Base-by-base conservation (phyloP, 768 basidiomycete genomes). In the Mycena rosella region DNA sequence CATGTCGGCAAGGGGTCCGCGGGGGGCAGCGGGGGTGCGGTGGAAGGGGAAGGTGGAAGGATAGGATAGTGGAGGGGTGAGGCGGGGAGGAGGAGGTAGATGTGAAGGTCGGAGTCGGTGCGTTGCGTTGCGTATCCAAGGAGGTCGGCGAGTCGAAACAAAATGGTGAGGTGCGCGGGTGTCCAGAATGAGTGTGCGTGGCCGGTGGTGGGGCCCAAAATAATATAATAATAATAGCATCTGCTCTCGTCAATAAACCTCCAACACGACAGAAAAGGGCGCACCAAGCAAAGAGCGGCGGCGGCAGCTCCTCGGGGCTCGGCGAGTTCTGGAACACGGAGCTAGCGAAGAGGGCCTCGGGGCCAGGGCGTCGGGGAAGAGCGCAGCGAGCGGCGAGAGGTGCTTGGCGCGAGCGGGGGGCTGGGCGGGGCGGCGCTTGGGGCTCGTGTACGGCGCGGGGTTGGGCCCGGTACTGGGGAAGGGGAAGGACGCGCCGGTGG, bases 321-420 rank as follows among this genome's bases (percentile, higher is more conserved):
- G 93, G 93, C 65, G 91, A 93, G 83, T 93, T 94, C 85, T 94
- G 93, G 88, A 93, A 94, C 74, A 85, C 82, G 34, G 92, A 93
- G 74, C 91, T 93, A 71, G 93, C 92, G 78, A 92, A 94, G 57
- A 79, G 75, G 76, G 79, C 65, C 77, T 72, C n/a, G n/a, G n/a
- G n/a, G n/a, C n/a, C n/a, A n/a, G n/a, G n/a, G n/a, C n/a, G n/a
- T n/a, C 14, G 34, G 53, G 14, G 34, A 32, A 32, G 34, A 40
- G 30, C 34, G 11, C 3, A 3, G 54, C 32, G 42, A 93, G 76
- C 53, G 73, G 63, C 26, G 90, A 92, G 10, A 92, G 91, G 8
- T 74, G 71, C 59, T 75, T 76, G 73, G 75, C 75, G 59, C 79
- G 80, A n/a, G n/a, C n/a, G n/a, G n/a, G n/a, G n/a, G n/a, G n/a